Evolutionary conservation across 164 flowering plant genomes (phyloP).

Genomic region (Warburgia ugandensis): DNA sequence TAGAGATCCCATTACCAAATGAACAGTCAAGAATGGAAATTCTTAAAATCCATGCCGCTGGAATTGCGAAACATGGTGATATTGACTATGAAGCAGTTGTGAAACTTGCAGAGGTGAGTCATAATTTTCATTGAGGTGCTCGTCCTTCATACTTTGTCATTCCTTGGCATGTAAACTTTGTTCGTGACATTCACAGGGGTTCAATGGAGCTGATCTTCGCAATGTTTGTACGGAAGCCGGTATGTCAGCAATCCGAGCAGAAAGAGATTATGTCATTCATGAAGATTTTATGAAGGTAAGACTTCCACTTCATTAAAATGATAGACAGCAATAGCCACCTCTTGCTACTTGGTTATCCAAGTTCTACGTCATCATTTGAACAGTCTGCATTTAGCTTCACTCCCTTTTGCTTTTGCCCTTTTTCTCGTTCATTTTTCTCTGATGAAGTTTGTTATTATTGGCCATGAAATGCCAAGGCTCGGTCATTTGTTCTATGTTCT

Average conservation of each 20-base stretch:
- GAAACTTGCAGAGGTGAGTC: constrained; percentile 85
- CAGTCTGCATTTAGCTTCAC: too few relatives aligned
- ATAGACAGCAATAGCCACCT: too few relatives aligned
- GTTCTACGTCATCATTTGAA: too few relatives aligned
- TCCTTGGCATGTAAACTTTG: too few relatives aligned
- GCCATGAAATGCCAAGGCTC: too few relatives aligned
- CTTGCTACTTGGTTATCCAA: too few relatives aligned
- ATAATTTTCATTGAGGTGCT: background rate
- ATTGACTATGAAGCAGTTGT: constrained; percentile 96
- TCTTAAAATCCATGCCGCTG: constrained; percentile 91
- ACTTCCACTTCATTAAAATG: too few relatives aligned
- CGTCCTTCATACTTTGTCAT: background rate
- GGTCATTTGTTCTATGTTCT: too few relatives aligned
- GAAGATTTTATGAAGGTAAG: constrained; percentile 99
- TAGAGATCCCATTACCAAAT: constrained; percentile 90
- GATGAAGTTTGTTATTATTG: too few relatives aligned
- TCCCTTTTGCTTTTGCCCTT: too few relatives aligned
- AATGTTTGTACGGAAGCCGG: constrained; percentile 99
- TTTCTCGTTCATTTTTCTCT: too few relatives aligned
- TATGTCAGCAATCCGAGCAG: constrained; percentile 93
- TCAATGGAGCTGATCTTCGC: constrained; percentile 95
- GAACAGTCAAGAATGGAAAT: constrained; percentile 93
- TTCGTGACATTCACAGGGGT: too few relatives aligned
- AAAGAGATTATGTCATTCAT: constrained; percentile 91
- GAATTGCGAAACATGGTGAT: constrained; percentile 94